Percentiles rank a stretch among this genome's conserved stretches.
Conservation (phyloP, 805 yeast genomes). For the Lachancea thermotolerans region DNA sequence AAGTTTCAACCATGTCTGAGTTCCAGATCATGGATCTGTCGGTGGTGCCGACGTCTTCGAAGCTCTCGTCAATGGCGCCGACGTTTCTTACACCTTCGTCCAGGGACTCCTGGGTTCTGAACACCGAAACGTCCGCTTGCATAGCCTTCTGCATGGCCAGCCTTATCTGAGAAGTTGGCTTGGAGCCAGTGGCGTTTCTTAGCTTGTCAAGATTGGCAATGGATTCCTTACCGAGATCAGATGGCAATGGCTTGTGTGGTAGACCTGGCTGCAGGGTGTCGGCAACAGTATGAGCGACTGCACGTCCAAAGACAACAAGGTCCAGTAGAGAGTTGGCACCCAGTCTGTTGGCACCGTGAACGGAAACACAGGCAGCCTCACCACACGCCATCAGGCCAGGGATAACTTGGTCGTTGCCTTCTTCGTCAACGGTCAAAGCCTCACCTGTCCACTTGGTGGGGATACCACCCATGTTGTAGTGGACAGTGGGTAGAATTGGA, state of each 20-base stretch:
- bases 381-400: conserved; percentile 97
- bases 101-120: conserved; percentile 86
- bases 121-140: conserved; percentile 96
- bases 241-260: conserved; percentile 76
- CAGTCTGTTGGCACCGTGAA: conserved; percentile 98
- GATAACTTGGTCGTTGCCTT: conserved; percentile 84
- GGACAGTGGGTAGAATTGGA: conserved; percentile 97
- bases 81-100: conserved; percentile 87
- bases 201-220: conserved; percentile 83
- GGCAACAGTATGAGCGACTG: conserved; percentile 87
- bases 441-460: conserved; percentile 98
- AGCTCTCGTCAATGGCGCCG: conserved; percentile 63
- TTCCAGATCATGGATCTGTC: conserved; percentile 99
- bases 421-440: conserved; percentile 72
- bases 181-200: conserved; percentile 79
- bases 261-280: conserved; percentile 82
- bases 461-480: conserved; percentile 99
- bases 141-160: conserved; percentile 88
- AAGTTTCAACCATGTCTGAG: conserved; percentile 91
- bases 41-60: conserved; percentile 72
- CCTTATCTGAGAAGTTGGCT: conserved; percentile 83
- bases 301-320: conserved; percentile 97
- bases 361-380: conserved; percentile 98
- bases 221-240: conserved; percentile 83
- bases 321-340: conserved; percentile 98